Conservation (phyloP, 2,329 filamentous ascomycete genomes). For the Rhynchosporium agropyri region DNA sequence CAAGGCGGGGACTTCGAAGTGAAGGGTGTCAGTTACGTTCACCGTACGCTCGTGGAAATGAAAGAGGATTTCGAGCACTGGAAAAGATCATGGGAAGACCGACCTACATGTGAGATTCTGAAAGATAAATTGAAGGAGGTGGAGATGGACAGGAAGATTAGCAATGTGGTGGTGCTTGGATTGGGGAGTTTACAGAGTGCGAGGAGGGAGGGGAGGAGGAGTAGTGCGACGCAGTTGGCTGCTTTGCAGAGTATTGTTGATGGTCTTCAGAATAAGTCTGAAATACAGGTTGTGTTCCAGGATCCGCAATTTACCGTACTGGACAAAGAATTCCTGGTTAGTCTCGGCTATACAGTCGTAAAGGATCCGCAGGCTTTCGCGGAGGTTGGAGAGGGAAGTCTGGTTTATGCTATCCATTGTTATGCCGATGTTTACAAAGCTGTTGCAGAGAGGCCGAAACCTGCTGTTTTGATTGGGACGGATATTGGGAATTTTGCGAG, state of each 20-base stretch:
- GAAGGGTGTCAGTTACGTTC: slow-evolving; percentile 37
- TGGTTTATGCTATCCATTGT: slow-evolving; percentile 44
- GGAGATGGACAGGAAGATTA: slow-evolving; percentile 25
- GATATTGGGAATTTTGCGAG: slow-evolving; percentile 39
- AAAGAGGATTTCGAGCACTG: slow-evolving; percentile 34
- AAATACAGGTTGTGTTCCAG: slow-evolving; percentile 33
- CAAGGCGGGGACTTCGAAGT: slow-evolving; percentile 39
- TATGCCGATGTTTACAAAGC: slow-evolving; percentile 39
- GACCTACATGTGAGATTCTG: slow-evolving; percentile 30
- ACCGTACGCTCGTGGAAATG: slow-evolving; percentile 38
- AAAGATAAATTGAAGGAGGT: slow-evolving; percentile 24
- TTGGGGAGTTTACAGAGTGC: slow-evolving; percentile 41
- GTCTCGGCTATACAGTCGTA: slow-evolving; percentile 36
- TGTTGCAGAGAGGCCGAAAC: slow-evolving; percentile 32
- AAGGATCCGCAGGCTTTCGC: slow-evolving; percentile 39
- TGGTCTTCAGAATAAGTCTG: slow-evolving; percentile 25
- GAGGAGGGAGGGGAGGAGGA: slow-evolving; percentile 37
- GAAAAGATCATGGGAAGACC: slow-evolving; percentile 38
- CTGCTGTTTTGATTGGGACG: slow-evolving; percentile 39
- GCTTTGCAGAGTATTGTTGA: slow-evolving; percentile 38
- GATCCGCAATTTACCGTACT: slow-evolving; percentile 41
- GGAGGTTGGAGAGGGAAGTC: slow-evolving; percentile 32
- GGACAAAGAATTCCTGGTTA: slow-evolving; percentile 39
- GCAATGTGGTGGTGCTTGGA: slow-evolving; percentile 39
- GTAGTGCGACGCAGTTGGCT: slow-evolving; percentile 40